Evolutionary conservation across 2,329 filamentous ascomycete genomes (phyloP), one percentile per base, ranked within the genome.

Genomic region (Fusarium torreyae): DNA sequence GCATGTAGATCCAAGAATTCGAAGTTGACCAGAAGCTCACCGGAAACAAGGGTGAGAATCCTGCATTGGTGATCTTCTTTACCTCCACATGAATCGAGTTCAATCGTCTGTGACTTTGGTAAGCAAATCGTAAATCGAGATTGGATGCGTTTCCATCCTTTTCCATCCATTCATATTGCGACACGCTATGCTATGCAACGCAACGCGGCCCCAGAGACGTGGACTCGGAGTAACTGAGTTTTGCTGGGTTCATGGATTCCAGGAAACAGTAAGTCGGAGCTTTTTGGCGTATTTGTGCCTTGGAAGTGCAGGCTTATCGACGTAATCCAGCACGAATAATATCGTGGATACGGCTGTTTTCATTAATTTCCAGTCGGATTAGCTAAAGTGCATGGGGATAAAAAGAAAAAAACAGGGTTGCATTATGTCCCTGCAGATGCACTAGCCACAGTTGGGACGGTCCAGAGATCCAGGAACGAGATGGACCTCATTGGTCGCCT

Each of bases 1-100:
- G 61, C 55, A 38, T 63, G 66, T 58, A 62, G 62, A 69, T 70
- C 66, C 57, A 57, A 40, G 44, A 68, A 59, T 63, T 63, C 26
- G 59, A 69, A 69, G 33, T 36, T 14, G 22, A 58, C 62, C 57
- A 69, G 67, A 69, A 69, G 63, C 66, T 64, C 52, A 63, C 57
- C 45, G 63, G 51, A 46, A 42, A 39, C 67, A 69, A 68, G 67
- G 67, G 31, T 68, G n/a, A 24, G 20, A 42, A 56, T 63, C 57
- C 62, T 55, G 45, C 48, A 36, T 45, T 55, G 66, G 20, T 56
- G 67, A 69, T 69, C 66, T 14, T 51, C 36, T 49, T 36, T 14
- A 33, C 39, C 53, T 68, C 66, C 63, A 49, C 67, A 68, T 51
- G 28, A 51, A 68, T 57, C 61, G 61, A 57, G 45, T 50, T 58